phyloP scores from a whole-genome alignment of 2,329 filamentous ascomycete genomes.

The Aspergillus versicolor region DNA sequence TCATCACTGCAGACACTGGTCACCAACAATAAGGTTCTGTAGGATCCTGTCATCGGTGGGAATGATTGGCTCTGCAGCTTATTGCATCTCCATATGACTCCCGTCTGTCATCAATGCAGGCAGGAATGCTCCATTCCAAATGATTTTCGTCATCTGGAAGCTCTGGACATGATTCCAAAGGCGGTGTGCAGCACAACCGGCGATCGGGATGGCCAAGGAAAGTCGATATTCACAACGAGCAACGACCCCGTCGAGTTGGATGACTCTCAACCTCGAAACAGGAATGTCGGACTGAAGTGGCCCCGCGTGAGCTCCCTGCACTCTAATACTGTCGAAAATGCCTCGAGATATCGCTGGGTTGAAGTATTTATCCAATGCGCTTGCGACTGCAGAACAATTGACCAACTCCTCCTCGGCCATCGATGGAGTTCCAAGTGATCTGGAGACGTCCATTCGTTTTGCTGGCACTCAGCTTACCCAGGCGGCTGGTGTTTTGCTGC shows the following conservation, averaged over 20 bases:
- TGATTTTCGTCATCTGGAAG: background rate
- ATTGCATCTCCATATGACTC: background rate
- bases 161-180: background rate
- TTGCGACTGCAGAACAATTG: slow-evolving; percentile 47
- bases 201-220: background rate
- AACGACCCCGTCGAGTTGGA: background rate
- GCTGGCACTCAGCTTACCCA: slow-evolving; percentile 47
- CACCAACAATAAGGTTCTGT: background rate
- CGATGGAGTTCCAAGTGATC: slow-evolving; percentile 42
- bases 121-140: background rate
- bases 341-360: slow-evolving; percentile 24
- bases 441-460: slow-evolving; percentile 46
- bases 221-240: background rate
- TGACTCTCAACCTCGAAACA: background rate
- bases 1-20: background rate
- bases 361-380: slow-evolving; percentile 44
- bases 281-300: background rate
- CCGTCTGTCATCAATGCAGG: background rate
- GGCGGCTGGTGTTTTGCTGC: slow-evolving; percentile 65
- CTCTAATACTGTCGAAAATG: slow-evolving; percentile 11
- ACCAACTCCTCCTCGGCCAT: slow-evolving; percentile 45
- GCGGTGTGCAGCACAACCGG: background rate
- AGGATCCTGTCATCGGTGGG: background rate
- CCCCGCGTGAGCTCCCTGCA: background rate
- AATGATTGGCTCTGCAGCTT: background rate